Conservation (phyloP, 2,329 filamentous ascomycete species). For the Penicillium sp. region DNA sequence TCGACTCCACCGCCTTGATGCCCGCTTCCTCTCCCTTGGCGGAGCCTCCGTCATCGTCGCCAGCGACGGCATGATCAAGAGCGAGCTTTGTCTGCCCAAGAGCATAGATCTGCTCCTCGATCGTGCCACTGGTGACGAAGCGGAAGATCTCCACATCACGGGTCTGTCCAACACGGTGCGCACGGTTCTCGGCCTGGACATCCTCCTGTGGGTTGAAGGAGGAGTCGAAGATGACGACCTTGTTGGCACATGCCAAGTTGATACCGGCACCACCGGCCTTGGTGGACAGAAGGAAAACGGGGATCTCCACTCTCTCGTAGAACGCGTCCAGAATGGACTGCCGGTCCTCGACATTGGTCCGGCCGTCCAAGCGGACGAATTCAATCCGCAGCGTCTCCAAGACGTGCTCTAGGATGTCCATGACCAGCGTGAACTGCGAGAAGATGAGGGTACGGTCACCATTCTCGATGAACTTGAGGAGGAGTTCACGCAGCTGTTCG, state of each 20-base stretch:
- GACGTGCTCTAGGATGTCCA: slow-evolving; percentile 85
- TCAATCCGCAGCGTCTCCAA: slow-evolving; percentile 69
- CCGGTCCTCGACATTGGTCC: slow-evolving; percentile 75
- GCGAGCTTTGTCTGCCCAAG: slow-evolving; percentile 91
- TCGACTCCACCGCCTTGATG: slow-evolving; percentile 50
- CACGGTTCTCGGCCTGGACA: slow-evolving; percentile 95
- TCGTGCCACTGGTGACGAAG: slow-evolving; percentile 75
- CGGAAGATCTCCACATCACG: slow-evolving; percentile 87
- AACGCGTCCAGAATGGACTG: slow-evolving; percentile 89
- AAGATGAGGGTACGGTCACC: slow-evolving; percentile 89
- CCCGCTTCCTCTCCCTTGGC: slow-evolving; percentile 52
- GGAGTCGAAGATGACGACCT: slow-evolving; percentile 95
- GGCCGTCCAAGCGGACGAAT: slow-evolving; percentile 84
- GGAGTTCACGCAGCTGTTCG: slow-evolving; percentile 71
- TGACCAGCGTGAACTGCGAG: slow-evolving; percentile 86
- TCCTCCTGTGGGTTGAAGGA: slow-evolving; percentile 99
- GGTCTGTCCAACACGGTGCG: slow-evolving; percentile 90
- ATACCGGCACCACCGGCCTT: slow-evolving; percentile 96
- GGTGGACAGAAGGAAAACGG: slow-evolving; percentile 89
- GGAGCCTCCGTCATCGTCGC: slow-evolving; percentile 54
- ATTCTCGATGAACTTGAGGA: slow-evolving; percentile 70
- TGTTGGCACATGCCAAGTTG: slow-evolving; percentile 93
- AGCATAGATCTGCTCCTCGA: slow-evolving; percentile 91
- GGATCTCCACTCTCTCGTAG: slow-evolving; percentile 70
- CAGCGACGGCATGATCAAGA: slow-evolving; percentile 73